A percentile compares a stretch with the other conserved stretches of the same genome.
Evolutionary conservation across 345 rosid genomes (phyloP).

Genomic region (Kandelia obovata): DNA sequence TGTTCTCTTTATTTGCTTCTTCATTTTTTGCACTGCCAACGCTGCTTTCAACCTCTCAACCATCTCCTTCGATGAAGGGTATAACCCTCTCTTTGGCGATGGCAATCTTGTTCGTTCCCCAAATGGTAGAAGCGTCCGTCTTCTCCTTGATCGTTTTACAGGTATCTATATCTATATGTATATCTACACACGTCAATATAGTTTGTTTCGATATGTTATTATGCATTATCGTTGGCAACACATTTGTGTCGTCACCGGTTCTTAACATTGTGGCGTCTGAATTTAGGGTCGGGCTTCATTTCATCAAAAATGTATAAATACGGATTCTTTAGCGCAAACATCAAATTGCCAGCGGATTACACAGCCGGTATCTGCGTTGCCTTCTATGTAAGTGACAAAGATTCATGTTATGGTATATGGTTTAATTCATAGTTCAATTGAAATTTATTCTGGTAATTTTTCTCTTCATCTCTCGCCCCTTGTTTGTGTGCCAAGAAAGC

Average conservation of each 20-base stretch:
- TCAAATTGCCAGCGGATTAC: constrained; percentile 76
- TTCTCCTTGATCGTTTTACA: constrained; percentile 67
- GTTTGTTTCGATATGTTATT: too few relatives aligned
- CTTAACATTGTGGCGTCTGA: background rate
- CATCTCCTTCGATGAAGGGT: constrained; percentile 63
- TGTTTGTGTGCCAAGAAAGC: too few relatives aligned
- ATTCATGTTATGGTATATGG: background rate
- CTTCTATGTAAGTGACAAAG: constrained; percentile 51
- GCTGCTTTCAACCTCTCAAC: constrained; percentile 42
- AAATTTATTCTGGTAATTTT: background rate
- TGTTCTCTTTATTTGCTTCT: constrained; percentile 2
- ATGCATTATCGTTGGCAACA: too few relatives aligned
- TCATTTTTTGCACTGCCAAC: background rate
- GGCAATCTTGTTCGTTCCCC: constrained; percentile 65
- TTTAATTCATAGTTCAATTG: background rate
- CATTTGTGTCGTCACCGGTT: background rate
- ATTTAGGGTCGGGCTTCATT: constrained; percentile 78
- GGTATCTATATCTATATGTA: constrained; percentile 29
- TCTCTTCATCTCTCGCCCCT: too few relatives aligned
- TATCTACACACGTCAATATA: too few relatives aligned
- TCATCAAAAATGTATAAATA: constrained; percentile 77
- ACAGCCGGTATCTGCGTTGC: constrained; percentile 91
- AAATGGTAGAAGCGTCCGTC: constrained; percentile 60
- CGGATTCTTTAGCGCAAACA: constrained; percentile 83
- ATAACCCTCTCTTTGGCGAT: constrained; percentile 73